phyloP scores from a whole-genome alignment of 139 green algal genomes.

The Medakamo hakoo region DNA sequence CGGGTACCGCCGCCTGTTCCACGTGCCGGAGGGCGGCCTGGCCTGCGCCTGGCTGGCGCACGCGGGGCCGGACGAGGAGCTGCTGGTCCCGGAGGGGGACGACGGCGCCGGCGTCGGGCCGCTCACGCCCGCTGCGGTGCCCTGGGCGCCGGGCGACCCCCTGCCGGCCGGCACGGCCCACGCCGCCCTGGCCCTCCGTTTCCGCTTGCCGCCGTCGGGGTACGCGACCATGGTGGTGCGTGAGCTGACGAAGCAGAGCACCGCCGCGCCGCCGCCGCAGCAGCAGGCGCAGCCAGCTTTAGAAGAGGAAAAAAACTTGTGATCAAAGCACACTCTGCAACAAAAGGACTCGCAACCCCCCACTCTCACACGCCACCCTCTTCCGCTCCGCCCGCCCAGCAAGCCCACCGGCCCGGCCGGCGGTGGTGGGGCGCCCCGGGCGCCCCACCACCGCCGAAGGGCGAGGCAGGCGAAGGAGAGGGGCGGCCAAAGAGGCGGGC shows the following conservation, averaged over 20 bases:
- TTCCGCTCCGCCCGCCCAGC: too few species aligned
- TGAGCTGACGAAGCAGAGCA: constrained; percentile 54
- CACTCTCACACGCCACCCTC: too few species aligned
- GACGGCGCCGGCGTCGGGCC: too few species aligned
- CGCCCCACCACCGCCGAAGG: too few species aligned
- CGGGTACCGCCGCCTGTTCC: constrained; percentile 54
- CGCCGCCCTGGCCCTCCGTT: constrained; percentile 48
- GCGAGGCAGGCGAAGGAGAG: too few species aligned
- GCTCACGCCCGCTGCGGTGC: neutral
- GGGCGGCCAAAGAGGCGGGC: too few species aligned
- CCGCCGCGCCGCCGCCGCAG: constrained; percentile 17
- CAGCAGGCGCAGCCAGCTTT: too few species aligned
- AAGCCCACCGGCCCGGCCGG: too few species aligned
- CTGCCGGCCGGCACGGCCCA: neutral
- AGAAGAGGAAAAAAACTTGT: too few species aligned
- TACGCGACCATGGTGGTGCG: constrained; percentile 93
- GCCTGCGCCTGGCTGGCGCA: constrained; percentile 19
- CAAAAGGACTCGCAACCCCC: too few species aligned
- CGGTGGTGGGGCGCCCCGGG: too few species aligned
- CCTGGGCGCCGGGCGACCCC: neutral
- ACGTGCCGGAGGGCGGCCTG: constrained; percentile 16
- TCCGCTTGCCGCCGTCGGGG: constrained; percentile 55
- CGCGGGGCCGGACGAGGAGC: constrained; percentile 33
- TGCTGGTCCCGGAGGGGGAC: constrained; percentile 11
- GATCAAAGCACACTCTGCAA: too few species aligned